Evolutionary conservation across 2,329 filamentous ascomycete species (phyloP), one percentile per base, ranked within the genome.

Genomic region (Verticillium tricorpus): DNA sequence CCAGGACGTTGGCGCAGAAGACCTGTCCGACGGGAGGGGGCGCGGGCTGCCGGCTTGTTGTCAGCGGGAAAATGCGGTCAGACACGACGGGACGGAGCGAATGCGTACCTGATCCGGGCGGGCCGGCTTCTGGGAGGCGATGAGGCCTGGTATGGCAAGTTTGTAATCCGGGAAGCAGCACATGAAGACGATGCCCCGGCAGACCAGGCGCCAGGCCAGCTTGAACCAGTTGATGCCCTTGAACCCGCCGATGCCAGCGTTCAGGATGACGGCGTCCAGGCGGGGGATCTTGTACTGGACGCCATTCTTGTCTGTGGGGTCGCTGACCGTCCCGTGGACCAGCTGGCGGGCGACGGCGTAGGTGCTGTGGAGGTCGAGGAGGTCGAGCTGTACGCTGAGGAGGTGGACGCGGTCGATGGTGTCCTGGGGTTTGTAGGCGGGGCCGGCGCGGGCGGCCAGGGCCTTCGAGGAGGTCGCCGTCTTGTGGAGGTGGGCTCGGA

Each of bases 1-100:
- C 95, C 72, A 99, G 98, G 34, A 97, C 84, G 71, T 98, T 98
- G 58, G 94, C 89, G 72, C 89, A 90, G 73, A 98, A 99, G 19
- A 97, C 87, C 67, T 92, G 83, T 3, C 92, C 93, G 0, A 99
- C 78, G 5, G 80, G 77, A 0, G 89, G 87, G 62, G 87, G 31
- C 3, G 74, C 71, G 15, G 83, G 77, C 71, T 93, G 82, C 54
- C 17, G 12, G 58, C 32, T 14, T 35, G 14, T 5, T 52, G 45
- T 52, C 19, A 52, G 45, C 45, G 7, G n/a, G 7, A 8, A 22
- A 17, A 32, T 17, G 17, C 8, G 17, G 35, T 22, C 28, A 25
- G 12, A 56, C 7, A 19, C 31, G 54, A n/a, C 7, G 40, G 8
- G n/a, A 50, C n/a, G 4, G 40, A 19, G 19, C 61, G 57, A 54